Conservation (phyloP, 768 basidiomycete species). For the Mycena filopes region DNA sequence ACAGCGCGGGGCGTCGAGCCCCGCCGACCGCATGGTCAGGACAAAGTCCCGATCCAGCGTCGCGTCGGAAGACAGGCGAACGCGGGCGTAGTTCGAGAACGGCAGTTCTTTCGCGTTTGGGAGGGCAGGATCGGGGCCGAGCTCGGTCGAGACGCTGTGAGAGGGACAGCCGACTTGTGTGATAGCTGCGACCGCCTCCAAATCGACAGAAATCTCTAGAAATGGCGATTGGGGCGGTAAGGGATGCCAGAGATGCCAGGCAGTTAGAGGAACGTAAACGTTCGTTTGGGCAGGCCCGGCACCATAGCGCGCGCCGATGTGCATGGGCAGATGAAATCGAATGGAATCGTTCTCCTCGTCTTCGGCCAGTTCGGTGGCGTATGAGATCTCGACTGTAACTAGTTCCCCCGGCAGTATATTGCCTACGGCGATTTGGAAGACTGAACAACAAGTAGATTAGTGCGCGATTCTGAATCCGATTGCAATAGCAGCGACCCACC, state of each 20-base stretch:
- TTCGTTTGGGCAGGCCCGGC: too few species aligned
- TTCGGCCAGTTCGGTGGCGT: slow-evolving; percentile 12
- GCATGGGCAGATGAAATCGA: slow-evolving; percentile 9
- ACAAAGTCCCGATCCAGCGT: slow-evolving; percentile 51
- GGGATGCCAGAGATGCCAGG: too few species aligned
- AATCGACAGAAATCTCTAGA: not conserved
- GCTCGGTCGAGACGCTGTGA: slow-evolving; percentile 25
- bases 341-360: slow-evolving; percentile 19
- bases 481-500: not conserved
- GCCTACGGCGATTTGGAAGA: slow-evolving; percentile 22
- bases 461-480: too few species aligned
- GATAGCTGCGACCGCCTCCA: slow-evolving; percentile 22
- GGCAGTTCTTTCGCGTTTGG: slow-evolving; percentile 23
- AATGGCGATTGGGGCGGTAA: not conserved
- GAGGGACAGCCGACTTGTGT: slow-evolving; percentile 22
- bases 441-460: slow-evolving; percentile 1
- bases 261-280: too few species aligned
- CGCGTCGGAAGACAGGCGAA: slow-evolving; percentile 1
- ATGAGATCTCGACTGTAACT: slow-evolving; percentile 9
- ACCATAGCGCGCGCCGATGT: slow-evolving; percentile 26
- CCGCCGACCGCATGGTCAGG: slow-evolving; percentile 48
- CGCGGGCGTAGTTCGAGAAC: too few species aligned
- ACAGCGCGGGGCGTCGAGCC: slow-evolving; percentile 53
- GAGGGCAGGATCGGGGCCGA: slow-evolving; percentile 25
- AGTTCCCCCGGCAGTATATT: slow-evolving; percentile 10